Conservation (phyloP, 495 filamentous ascomycete genomes). For the Opeltia flavorubescens region DNA sequence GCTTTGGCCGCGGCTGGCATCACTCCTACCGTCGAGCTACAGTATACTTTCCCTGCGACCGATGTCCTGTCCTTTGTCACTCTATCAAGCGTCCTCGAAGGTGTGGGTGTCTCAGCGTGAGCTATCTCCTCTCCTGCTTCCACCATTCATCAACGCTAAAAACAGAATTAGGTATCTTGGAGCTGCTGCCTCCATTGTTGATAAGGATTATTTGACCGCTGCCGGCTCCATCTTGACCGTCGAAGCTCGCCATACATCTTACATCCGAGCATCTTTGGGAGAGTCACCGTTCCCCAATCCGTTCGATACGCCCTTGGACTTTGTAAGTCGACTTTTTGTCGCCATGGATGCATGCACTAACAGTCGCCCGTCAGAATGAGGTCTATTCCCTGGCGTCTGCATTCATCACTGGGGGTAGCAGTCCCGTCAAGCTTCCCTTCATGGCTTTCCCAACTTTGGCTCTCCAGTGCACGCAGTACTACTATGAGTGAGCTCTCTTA, state of each 20-base stretch:
- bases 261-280: constrained; percentile 22
- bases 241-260: constrained; percentile 33
- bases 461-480: constrained; percentile 7
- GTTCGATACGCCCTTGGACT: constrained; percentile 29
- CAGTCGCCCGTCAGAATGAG: constrained; percentile 13
- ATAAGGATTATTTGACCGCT: constrained; percentile 27
- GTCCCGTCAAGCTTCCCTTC: constrained; percentile 22
- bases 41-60: constrained; percentile 30
- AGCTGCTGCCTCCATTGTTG: constrained; percentile 25
- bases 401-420: constrained; percentile 29
- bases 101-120: constrained; percentile 21
- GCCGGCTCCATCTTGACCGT: constrained; percentile 33
- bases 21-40: constrained; percentile 20
- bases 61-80: constrained; percentile 27
- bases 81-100: constrained; percentile 30
- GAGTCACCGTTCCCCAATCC: constrained; percentile 29
- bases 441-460: constrained; percentile 25
- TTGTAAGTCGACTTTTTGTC: constrained; percentile 7
- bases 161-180: constrained; percentile 31
- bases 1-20: constrained; percentile 30
- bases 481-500: constrained; percentile 6
- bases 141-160: too few relatives aligned
- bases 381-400: constrained; percentile 30
- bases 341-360: not conserved
- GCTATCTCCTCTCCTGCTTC: not conserved